A percentile compares a stretch with the other conserved stretches of the same genome.
Evolutionary conservation across 78 protist genomes (phyloP).

Genomic region (Dictyostelium intermedium): DNA sequence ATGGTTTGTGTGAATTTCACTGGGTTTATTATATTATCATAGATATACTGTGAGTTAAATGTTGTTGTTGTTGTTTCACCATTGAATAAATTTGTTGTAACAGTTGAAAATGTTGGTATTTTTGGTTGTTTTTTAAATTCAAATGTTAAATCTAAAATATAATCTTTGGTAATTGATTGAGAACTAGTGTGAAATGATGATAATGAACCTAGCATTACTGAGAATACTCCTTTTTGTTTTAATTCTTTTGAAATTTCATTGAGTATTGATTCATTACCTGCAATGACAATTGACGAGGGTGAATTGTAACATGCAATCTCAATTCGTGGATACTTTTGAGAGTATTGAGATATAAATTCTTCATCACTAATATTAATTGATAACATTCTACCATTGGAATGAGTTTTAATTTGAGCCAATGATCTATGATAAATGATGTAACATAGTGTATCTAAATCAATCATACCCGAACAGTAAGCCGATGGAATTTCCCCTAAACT

Average conservation of each 20-base stretch:
- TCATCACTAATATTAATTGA: neutral
- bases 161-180: neutral
- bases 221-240: neutral
- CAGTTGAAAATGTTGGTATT: neutral
- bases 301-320: slow-evolving; percentile 61
- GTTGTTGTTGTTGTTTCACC: neutral
- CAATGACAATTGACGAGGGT: slow-evolving; percentile 1
- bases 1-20: neutral
- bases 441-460: neutral
- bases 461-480: neutral
- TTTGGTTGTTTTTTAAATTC: neutral
- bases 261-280: slow-evolving; percentile 26
- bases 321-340: neutral
- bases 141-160: neutral
- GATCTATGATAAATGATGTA: slow-evolving; percentile 17
- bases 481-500: slow-evolving; percentile 65
- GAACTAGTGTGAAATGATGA: slow-evolving; percentile 32
- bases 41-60: neutral
- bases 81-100: neutral
- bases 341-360: neutral
- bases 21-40: neutral
- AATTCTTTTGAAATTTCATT: neutral
- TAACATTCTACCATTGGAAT: slow-evolving; percentile 57
- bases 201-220: neutral
- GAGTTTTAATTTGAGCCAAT: neutral